Evolutionary conservation across 2,329 filamentous ascomycete species (phyloP), one percentile per base, ranked within the genome.

Genomic region (Aspergillus transmontanensis): DNA sequence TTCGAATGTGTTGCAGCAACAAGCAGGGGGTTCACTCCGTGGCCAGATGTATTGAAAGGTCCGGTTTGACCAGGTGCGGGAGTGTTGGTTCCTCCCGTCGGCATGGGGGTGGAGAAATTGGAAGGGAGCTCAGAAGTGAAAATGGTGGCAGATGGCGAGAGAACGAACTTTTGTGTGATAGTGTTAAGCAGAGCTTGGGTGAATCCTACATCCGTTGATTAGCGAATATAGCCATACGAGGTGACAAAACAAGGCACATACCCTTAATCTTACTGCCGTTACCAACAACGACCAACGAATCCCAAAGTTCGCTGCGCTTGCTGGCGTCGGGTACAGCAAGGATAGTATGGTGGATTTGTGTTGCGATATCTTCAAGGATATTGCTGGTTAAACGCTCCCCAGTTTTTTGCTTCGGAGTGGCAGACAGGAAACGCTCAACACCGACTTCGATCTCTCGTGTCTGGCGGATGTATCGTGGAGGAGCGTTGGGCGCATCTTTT

Each of bases 41-140:
- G 82, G 4, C 78, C 80, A 66, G 79, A 83, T 67, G 87, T 82
- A 80, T 88, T 85, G 75, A 84, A 84, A 60, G 78, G 83, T 65
- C 75, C 82, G 69, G 71, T 80, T 76, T 72, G 83, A 73, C 77
- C 77, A 50, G 71, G 68, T 54, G 81, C 72, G 2, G 92, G 92
- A 0, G 95, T 96, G 1, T 94, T 98, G 78, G 96, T 95, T 19
- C 93, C 88, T 39, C 94, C 94, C 0, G 94, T 98, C 23, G 93
- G 94, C 12, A 90, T 86, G 1, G 95, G 95, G 0, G 95, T 98
- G 34, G 92, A 93, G 75, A 97, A 87, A 79, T 95, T 94, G 10
- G 93, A 97, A 9, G 95, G 95, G 43, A 98, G 88, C 78, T 99
- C 95, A 26, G 93, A 97, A 41, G 94, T 97, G 84, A 98, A 98